These are phyloP conservation scores for Skeletonema marinoi DNA, from an alignment of 108 stramenopile species.

Conservation along the genomic window DNA sequence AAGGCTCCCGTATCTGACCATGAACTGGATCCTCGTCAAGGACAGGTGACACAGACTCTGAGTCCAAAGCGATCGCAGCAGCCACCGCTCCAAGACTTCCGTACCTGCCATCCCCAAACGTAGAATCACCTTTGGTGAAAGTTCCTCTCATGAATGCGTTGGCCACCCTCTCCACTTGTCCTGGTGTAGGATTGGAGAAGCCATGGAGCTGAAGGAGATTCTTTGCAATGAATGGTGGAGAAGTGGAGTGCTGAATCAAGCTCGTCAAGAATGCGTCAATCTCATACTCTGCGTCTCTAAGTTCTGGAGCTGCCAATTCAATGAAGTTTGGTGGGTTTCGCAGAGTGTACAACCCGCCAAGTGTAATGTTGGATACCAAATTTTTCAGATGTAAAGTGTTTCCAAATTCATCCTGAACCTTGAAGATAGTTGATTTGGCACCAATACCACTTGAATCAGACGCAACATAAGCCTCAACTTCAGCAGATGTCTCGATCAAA, in stretches of 20 bases:
- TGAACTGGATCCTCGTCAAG: too few species aligned
- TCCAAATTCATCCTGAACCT: constrained; percentile 36
- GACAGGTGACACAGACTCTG: too few species aligned
- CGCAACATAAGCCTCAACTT: constrained; percentile 27
- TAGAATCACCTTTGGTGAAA: constrained; percentile 30
- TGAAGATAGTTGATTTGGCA: constrained; percentile 38
- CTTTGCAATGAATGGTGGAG: constrained; percentile 62
- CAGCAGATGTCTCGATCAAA: constrained; percentile 19
- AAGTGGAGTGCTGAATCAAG: constrained; percentile 42
- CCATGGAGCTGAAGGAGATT: constrained; percentile 68
- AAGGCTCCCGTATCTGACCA: too few species aligned
- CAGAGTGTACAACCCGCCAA: constrained; percentile 30
- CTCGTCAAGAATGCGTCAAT: constrained; percentile 30
- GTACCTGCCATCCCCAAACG: too few species aligned
- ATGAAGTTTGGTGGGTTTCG: constrained; percentile 40
- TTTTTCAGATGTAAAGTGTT: constrained; percentile 33
- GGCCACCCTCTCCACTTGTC: constrained; percentile 51
- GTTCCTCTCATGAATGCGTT: constrained; percentile 45
- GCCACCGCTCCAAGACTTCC: too few species aligned
- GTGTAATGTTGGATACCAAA: constrained; percentile 3
- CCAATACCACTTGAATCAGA: constrained; percentile 24
- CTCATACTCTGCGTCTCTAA: constrained; percentile 48
- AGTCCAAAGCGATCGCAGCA: too few species aligned
- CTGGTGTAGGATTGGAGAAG: constrained; percentile 72
- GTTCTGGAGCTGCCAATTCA: constrained; percentile 25